Base-by-base conservation (phyloP, 2,329 filamentous ascomycete species). In the Aspergillus fischeri region DNA sequence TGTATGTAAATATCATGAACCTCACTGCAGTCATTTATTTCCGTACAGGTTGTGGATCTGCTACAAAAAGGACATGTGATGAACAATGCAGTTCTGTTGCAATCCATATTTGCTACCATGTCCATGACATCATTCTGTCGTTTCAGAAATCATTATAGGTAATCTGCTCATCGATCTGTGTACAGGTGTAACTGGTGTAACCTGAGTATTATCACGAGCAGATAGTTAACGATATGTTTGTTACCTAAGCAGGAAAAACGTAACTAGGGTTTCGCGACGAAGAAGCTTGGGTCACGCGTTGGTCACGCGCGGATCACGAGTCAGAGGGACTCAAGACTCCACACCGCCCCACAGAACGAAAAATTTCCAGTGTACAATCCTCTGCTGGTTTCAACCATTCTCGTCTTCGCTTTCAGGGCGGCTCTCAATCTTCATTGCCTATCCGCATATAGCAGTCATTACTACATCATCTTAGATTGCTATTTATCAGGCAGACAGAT, bases 301-400 rank as follows among this genome's bases (percentile, higher is more conserved):
- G 55, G 57, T 64, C 55, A 60, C 62, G 57, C 48, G 54, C 38
- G 35, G 44, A 42, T 59, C 54, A 56, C 54, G 47, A 47, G 53
- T 32, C n/a, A 57, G 10, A 49, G n/a, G 54, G 63, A 61, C 63
- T 65, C 53, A 65, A 64, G 63, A 60, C 60, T 60, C 60, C 61
- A 61, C 53, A 20, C 11, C 11, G 21, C 51, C 55, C 63, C 64
- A 60, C 64, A 64, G 62, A 59, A 48, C 45, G 53, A 63, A 65
- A 65, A 64, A 60, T 55, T 58, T 61, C 53, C 44, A 48, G 47
- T 10, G 7, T 28, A 14, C 20, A 25, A 47, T 47, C 54, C 57
- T 51, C 54, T 47, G 32, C 32, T 35, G 38, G 38, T 41, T 49
- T 52, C 41, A 25, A 7, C 11, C 25, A 32, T 50, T 51, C 35